phyloP scores from a whole-genome alignment of 2,329 filamentous ascomycete species.

The Clarireedia homoeocarpa region DNA sequence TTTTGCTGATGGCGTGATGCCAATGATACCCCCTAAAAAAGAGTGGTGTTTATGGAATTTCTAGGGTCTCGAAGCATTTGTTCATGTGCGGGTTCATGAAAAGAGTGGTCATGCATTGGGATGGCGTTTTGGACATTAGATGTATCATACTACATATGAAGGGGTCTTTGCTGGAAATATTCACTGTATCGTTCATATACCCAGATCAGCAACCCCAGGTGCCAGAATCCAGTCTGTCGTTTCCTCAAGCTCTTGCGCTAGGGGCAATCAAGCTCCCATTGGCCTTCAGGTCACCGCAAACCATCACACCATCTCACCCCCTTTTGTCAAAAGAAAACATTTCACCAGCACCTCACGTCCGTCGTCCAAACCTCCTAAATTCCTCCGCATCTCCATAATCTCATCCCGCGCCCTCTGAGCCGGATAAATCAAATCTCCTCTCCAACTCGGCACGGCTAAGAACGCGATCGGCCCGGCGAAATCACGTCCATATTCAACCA shows the following conservation, averaged over 20 bases:
- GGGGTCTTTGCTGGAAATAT: too few species aligned
- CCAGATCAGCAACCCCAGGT: background rate
- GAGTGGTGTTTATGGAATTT: conserved; percentile 72
- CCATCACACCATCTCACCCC: background rate
- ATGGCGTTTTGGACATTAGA: conserved; percentile 9
- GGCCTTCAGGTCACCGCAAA: background rate
- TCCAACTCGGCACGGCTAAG: background rate
- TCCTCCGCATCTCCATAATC: background rate
- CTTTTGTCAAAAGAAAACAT: background rate
- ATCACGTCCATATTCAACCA: background rate
- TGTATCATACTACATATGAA: background rate
- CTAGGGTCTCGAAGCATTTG: conserved; percentile 30
- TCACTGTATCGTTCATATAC: background rate
- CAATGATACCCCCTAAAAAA: conserved; percentile 66
- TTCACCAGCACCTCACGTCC: background rate
- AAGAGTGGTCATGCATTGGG: conserved; percentile 9
- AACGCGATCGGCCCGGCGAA: background rate
- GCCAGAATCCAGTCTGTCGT: background rate
- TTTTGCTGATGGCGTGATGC: conserved; percentile 67
- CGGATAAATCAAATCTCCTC: background rate
- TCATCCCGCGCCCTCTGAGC: background rate
- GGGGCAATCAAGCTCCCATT: too few species aligned
- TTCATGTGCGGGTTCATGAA: background rate
- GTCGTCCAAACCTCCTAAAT: background rate
- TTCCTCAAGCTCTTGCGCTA: background rate